Evolutionary conservation across 23 red algal genomes (phyloP).

Genomic region (Gracilariopsis chorda): DNA sequence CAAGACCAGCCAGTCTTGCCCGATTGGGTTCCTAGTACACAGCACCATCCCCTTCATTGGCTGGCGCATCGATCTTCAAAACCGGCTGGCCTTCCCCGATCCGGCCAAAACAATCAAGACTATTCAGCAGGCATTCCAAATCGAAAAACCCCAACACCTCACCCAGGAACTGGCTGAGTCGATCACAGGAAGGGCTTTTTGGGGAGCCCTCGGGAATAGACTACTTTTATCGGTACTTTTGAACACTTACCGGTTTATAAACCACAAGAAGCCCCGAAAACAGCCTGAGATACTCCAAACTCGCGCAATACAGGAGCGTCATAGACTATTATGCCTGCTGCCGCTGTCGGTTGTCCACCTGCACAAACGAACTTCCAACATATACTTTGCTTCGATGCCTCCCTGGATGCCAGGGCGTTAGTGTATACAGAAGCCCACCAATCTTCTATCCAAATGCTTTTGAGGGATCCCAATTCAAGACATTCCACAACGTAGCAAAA

Average conservation of each 20-base stretch:
- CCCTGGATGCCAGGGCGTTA: background rate
- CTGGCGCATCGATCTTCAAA: background rate
- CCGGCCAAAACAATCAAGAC: background rate
- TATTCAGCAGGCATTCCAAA: background rate
- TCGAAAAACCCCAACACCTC: background rate
- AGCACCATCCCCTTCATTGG: background rate
- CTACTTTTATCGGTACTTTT: background rate
- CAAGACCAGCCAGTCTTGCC: background rate
- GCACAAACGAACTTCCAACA: background rate
- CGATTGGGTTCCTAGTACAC: background rate
- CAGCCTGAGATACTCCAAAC: background rate
- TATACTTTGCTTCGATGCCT: background rate
- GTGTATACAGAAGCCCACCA: too few relatives aligned
- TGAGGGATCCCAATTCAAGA: too few relatives aligned
- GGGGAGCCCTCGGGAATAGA: background rate
- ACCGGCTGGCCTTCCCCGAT: background rate
- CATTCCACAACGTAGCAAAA: too few relatives aligned
- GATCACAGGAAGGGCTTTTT: background rate
- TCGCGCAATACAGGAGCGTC: background rate
- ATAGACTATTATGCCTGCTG: background rate
- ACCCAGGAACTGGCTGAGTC: background rate
- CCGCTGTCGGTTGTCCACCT: background rate
- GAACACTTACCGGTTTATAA: background rate
- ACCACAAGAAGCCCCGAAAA: background rate
- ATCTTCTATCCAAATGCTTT: too few relatives aligned